These are phyloP conservation scores for Agroathelia rolfsii DNA, from an alignment of 1,284 basidiomycete species.

Conservation along the genomic window DNA sequence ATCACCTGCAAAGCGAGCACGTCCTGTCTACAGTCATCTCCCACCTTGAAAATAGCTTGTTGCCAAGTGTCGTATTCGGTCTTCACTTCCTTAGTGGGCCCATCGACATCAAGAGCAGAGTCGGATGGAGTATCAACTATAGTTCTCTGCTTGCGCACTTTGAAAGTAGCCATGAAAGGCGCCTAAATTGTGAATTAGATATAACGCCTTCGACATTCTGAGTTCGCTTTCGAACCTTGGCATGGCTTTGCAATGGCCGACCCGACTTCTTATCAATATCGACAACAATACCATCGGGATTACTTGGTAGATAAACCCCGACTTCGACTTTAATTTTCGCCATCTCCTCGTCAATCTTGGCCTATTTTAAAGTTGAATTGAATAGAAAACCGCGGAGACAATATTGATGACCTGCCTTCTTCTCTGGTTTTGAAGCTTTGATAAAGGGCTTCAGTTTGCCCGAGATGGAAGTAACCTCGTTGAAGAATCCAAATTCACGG, in stretches of 20 bases:
- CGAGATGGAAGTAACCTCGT: constrained; percentile 94
- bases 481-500: constrained; percentile 93
- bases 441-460: constrained; percentile 97
- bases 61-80: constrained; percentile 90
- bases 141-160: constrained; percentile 78
- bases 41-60: constrained; percentile 99
- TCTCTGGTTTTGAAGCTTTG: constrained; percentile 92
- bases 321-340: constrained; percentile 87
- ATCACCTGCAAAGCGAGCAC: constrained; percentile 94
- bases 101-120: constrained; percentile 57
- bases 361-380: too few relatives aligned
- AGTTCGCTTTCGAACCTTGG: constrained; percentile 58
- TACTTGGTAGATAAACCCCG: constrained; percentile 95
- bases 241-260: constrained; percentile 92
- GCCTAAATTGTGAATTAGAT: constrained; percentile 45
- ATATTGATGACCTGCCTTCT: constrained; percentile 57
- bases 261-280: constrained; percentile 97
- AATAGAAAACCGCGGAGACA: too few relatives aligned
- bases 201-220: background rate
- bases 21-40: constrained; percentile 98
- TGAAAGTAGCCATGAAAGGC: constrained; percentile 99
- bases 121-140: constrained; percentile 59
- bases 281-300: constrained; percentile 93
- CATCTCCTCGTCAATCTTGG: constrained; percentile 99
- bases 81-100: constrained; percentile 42